Percentiles rank a stretch among this genome's conserved stretches.
Conservation (phyloP, 202 grass and related monocot genomes). For the Dendrocalamus latiflorus region DNA sequence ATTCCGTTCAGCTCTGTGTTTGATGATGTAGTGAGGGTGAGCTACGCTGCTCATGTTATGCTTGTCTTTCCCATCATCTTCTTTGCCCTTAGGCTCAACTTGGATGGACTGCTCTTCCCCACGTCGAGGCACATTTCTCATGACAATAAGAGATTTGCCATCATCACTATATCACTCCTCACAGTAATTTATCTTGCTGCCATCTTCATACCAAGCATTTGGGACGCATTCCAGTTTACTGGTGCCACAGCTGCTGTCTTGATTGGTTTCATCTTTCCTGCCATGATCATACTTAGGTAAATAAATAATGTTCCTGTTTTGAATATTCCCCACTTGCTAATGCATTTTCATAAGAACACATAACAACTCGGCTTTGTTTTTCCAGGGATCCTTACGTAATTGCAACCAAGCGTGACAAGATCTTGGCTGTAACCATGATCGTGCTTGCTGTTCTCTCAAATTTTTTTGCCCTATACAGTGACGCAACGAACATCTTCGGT, state of each 20-base stretch:
- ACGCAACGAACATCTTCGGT: constrained; percentile 48
- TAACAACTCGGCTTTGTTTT: background rate
- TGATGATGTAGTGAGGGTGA: constrained; percentile 70
- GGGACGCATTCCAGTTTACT: constrained; percentile 90
- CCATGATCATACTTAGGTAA: constrained; percentile 80
- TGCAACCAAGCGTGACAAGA: constrained; percentile 58
- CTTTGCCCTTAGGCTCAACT: constrained; percentile 72
- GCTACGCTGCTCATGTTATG: constrained; percentile 82
- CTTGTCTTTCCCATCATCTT: constrained; percentile 92
- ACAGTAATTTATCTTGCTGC: constrained; percentile 62
- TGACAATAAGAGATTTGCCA: constrained; percentile 71
- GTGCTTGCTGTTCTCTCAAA: constrained; percentile 73
- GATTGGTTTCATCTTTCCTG: constrained; percentile 91
- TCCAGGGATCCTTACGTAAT: constrained; percentile 73
- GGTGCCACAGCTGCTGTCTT: constrained; percentile 77
- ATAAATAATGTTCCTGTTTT: background rate
- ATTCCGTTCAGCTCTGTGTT: constrained; percentile 69
- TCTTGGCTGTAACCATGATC: constrained; percentile 73
- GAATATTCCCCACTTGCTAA: background rate
- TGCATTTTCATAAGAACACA: background rate
- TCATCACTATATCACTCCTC: constrained; percentile 58
- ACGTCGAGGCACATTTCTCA: constrained; percentile 54
- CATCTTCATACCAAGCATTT: constrained; percentile 89
- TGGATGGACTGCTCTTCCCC: constrained; percentile 80
- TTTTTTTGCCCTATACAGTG: constrained; percentile 84